Evolutionary conservation across 2,329 filamentous ascomycete species (phyloP).

Genomic region (Helotiales sp.): DNA sequence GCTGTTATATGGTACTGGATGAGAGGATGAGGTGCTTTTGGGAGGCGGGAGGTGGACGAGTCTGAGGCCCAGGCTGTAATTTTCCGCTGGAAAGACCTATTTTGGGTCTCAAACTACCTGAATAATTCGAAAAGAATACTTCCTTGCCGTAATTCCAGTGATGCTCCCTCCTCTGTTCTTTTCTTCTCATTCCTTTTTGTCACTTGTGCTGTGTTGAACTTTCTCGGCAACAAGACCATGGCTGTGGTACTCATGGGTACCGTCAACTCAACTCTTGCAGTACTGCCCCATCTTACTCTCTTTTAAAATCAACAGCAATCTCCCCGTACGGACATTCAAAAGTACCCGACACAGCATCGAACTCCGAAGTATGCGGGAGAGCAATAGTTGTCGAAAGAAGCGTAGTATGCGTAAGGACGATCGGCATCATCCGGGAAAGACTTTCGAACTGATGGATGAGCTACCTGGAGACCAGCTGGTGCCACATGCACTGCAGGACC

Average conservation of each 20-base stretch:
- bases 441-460: constrained; percentile 41
- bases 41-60: too few species aligned
- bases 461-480: constrained; percentile 33
- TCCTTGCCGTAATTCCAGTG: not conserved
- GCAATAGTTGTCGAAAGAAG: not conserved
- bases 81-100: too few species aligned
- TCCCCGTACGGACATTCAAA: not conserved
- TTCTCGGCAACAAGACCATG: not conserved
- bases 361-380: not conserved
- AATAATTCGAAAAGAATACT: not conserved
- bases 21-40: not conserved
- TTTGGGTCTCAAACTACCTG: not conserved
- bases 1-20: not conserved
- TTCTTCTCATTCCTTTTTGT: not conserved
- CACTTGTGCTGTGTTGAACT: not conserved
- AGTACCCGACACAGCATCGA: not conserved
- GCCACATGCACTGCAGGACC: constrained; percentile 11
- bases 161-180: not conserved
- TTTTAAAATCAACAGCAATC: not conserved
- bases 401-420: not conserved
- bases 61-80: too few species aligned
- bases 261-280: not conserved
- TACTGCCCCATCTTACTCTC: not conserved
- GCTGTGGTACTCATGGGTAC: not conserved
- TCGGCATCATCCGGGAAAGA: constrained; percentile 24